Evolutionary conservation across 768 basidiomycete species (phyloP).

Genomic region (Favolaschia claudopus): DNA sequence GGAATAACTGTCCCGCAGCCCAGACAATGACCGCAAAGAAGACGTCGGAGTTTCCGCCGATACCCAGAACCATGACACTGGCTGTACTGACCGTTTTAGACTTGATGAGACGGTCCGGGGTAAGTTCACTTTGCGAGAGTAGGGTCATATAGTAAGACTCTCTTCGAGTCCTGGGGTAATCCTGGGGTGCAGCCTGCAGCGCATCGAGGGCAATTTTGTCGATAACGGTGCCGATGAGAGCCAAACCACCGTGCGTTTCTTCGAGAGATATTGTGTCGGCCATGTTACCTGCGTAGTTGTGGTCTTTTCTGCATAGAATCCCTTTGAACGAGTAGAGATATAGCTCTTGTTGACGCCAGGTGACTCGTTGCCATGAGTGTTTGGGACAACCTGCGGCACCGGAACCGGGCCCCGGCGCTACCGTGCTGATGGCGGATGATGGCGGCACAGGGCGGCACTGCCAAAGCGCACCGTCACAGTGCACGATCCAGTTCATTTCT

Average conservation of each 20-base stretch:
- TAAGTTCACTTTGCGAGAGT: slow-evolving; percentile 16
- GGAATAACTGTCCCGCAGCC: slow-evolving; percentile 59
- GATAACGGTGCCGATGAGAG: background rate
- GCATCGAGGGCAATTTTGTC: slow-evolving; percentile 14
- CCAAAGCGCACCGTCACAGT: no score
- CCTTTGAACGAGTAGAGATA: no score
- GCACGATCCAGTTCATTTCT: no score
- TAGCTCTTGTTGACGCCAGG: no score
- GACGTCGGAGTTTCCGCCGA: slow-evolving; percentile 47
- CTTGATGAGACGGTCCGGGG: slow-evolving; percentile 22
- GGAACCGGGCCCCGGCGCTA: no score
- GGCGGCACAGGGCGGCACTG: no score
- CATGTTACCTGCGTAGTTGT: no score
- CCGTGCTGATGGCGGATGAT: no score
- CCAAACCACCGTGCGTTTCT: background rate
- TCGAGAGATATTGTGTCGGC: background rate
- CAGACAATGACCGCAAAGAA: slow-evolving; percentile 62
- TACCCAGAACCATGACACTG: slow-evolving; percentile 46
- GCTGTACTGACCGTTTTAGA: slow-evolving; percentile 6
- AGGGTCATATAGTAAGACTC: slow-evolving; percentile 1
- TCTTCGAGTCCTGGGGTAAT: background rate
- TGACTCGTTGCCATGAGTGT: no score
- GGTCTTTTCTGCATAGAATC: no score
- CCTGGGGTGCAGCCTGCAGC: background rate
- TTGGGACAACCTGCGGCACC: no score